A percentile compares a stretch with the other conserved stretches of the same genome.
These are phyloP conservation scores for Diaporthe velutina DNA, from an alignment of 2,329 filamentous ascomycete species.

Conservation along the genomic window DNA sequence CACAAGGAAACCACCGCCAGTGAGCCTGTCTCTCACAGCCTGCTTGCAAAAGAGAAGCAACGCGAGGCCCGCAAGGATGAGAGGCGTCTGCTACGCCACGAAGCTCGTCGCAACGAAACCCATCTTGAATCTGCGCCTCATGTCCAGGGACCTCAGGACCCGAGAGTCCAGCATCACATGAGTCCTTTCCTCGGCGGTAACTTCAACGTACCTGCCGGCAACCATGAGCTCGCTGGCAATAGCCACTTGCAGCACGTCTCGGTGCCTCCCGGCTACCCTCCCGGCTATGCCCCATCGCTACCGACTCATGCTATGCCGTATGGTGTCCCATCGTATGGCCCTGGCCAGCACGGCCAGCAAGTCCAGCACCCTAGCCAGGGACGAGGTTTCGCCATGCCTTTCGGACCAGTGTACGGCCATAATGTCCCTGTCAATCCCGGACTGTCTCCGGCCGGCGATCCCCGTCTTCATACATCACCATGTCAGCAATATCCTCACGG, in stretches of 20 bases:
- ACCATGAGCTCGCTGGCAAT: neutral
- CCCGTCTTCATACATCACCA: neutral
- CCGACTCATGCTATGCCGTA: neutral
- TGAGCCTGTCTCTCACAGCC: neutral
- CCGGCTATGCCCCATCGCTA: neutral
- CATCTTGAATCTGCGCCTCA: neutral
- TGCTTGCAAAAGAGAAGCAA: neutral
- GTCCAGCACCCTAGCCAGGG: neutral
- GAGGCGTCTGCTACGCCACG: neutral
- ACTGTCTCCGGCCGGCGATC: neutral
- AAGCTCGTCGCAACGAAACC: neutral
- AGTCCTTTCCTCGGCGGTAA: neutral
- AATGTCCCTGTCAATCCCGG: neutral
- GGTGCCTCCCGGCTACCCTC: neutral
- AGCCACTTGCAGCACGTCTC: neutral
- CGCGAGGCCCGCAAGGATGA: neutral
- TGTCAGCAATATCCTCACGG: neutral
- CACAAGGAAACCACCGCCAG: neutral
- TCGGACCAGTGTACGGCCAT: neutral
- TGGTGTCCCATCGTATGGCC: neutral
- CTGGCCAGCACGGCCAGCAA: neutral
- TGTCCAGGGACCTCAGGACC: neutral
- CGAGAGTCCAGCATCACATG: neutral
- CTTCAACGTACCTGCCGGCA: neutral
- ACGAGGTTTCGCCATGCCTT: constrained; percentile 1